phyloP scores from a whole-genome alignment of 164 flowering plant species.

The Macadamia tetraphylla region DNA sequence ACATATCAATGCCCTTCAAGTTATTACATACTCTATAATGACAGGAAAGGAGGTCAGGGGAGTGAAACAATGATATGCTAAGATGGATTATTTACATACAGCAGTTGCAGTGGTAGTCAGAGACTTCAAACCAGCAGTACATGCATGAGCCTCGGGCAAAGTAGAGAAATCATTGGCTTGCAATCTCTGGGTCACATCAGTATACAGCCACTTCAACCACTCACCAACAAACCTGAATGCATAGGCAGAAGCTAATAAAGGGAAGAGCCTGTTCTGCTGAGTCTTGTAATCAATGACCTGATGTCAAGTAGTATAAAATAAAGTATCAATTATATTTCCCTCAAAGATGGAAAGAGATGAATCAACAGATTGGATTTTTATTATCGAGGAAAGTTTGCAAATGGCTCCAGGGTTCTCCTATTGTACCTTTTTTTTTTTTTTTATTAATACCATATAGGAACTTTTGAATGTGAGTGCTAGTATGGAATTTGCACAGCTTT shows the following conservation, averaged over 20 bases:
- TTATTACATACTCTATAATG: too few relatives aligned
- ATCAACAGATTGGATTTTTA: too few relatives aligned
- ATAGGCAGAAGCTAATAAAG: slow-evolving; percentile 95
- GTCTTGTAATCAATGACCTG: slow-evolving; percentile 98
- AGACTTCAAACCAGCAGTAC: slow-evolving; percentile 99
- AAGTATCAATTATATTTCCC: background rate
- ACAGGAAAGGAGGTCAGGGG: background rate
- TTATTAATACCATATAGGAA: background rate
- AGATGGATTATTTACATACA: slow-evolving; percentile 37
- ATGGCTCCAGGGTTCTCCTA: background rate
- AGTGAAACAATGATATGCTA: background rate
- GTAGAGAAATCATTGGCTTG: slow-evolving; percentile 87
- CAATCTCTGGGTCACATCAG: slow-evolving; percentile 81
- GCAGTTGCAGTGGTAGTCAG: slow-evolving; percentile 88
- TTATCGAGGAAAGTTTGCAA: too few relatives aligned
- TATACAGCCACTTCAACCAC: slow-evolving; percentile 93
- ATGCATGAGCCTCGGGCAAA: slow-evolving; percentile 99
- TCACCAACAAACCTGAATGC: slow-evolving; percentile 96
- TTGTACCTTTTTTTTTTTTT: background rate
- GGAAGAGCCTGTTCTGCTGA: slow-evolving; percentile 95
- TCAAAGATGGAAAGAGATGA: background rate
- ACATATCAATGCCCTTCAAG: too few relatives aligned
- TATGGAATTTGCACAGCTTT: background rate
- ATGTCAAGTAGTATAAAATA: slow-evolving; percentile 7
- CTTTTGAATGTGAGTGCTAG: background rate